phyloP scores from a whole-genome alignment of 2,329 filamentous ascomycete genomes.

The Cercospora canescens region DNA sequence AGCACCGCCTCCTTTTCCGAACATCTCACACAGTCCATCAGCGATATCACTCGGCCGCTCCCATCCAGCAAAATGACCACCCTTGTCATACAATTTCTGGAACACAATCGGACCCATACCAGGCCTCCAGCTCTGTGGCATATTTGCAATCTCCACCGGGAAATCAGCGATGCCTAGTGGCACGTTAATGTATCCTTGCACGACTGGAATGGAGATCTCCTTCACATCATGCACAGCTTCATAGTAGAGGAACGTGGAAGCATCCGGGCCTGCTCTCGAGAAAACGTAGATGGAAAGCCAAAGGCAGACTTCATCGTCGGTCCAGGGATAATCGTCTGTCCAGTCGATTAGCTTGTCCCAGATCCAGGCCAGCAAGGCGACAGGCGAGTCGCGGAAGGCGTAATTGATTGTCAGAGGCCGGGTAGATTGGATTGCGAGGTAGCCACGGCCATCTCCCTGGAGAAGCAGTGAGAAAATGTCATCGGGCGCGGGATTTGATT shows the following conservation, averaged over 20 bases:
- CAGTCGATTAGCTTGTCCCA: conserved; percentile 79
- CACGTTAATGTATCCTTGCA: conserved; percentile 47
- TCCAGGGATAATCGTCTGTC: conserved; percentile 72
- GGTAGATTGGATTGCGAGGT: conserved; percentile 62
- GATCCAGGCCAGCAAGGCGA: conserved; percentile 69
- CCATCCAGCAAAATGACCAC: conserved; percentile 61
- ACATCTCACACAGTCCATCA: conserved; percentile 21
- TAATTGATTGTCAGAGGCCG: conserved; percentile 73
- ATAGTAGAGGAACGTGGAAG: conserved; percentile 70
- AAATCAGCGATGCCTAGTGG: conserved; percentile 58
- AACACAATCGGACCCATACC: conserved; percentile 62
- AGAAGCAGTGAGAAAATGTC: neutral
- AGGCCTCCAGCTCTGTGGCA: conserved; percentile 48
- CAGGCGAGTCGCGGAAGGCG: conserved; percentile 67
- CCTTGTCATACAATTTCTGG: conserved; percentile 49
- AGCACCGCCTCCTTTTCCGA: conserved; percentile 19
- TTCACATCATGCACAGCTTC: conserved; percentile 53
- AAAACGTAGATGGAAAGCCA: conserved; percentile 76
- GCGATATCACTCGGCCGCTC: conserved; percentile 32
- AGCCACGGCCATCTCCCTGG: conserved; percentile 55
- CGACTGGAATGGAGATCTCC: conserved; percentile 33
- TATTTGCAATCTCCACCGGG: conserved; percentile 58
- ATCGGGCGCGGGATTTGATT: neutral
- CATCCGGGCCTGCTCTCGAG: conserved; percentile 66
- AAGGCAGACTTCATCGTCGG: conserved; percentile 71